Evolutionary conservation across 139 green algal genomes (phyloP).

Genomic region (Coccomyxa sp.): DNA sequence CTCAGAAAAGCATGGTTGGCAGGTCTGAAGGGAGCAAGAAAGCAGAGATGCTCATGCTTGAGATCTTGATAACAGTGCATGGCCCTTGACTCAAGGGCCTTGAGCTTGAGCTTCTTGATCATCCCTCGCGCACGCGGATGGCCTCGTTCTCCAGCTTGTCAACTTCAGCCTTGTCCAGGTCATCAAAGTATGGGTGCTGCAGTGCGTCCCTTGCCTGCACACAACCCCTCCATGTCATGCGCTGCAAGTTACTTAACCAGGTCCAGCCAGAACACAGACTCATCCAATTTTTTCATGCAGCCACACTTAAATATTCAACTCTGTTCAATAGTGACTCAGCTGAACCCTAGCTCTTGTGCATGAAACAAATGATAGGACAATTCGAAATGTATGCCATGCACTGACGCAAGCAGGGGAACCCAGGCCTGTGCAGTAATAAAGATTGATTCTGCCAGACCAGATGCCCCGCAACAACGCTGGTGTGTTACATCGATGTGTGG

Average conservation of each 20-base stretch:
- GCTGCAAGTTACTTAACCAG: not conserved
- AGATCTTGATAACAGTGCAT: too few relatives aligned
- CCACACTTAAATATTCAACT: not conserved
- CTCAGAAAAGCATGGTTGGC: too few relatives aligned
- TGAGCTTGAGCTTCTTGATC: not conserved
- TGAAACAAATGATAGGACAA: not conserved
- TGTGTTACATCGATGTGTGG: not conserved
- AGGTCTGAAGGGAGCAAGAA: too few relatives aligned
- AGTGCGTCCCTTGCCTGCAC: slow-evolving; percentile 89
- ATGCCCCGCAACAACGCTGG: not conserved
- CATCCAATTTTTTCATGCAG: not conserved
- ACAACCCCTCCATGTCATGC: not conserved
- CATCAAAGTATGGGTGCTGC: slow-evolving; percentile 92
- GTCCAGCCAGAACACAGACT: not conserved
- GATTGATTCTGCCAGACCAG: too few relatives aligned
- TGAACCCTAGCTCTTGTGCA: not conserved
- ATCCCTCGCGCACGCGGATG: slow-evolving; percentile 17
- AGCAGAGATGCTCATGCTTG: too few relatives aligned
- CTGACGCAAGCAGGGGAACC: not conserved
- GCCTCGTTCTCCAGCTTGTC: slow-evolving; percentile 61
- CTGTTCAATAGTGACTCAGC: too few relatives aligned
- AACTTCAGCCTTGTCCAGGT: slow-evolving; percentile 65
- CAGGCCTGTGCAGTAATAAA: not conserved
- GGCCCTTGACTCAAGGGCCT: too few relatives aligned
- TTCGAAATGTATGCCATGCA: not conserved